Base-by-base conservation (phyloP, 1,284 basidiomycete genomes). In the Rhodotorula mucilaginosa region DNA sequence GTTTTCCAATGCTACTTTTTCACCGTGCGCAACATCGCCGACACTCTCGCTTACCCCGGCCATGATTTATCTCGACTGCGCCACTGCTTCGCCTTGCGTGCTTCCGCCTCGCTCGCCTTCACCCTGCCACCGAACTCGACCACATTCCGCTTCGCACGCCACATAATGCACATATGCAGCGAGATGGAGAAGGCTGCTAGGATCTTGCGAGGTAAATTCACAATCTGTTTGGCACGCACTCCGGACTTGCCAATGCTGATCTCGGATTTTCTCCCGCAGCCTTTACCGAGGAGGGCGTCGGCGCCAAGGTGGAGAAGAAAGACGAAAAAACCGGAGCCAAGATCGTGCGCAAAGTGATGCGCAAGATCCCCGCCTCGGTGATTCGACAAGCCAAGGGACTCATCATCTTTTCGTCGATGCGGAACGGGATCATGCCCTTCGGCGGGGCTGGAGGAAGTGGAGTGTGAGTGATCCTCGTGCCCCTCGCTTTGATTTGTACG, bases 131-230 rank as follows among this genome's bases (percentile, higher is more conserved):
- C 39, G 13, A 44, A 44, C 39, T 44, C n/a, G n/a, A n/a, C n/a
- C n/a, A n/a, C n/a, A n/a, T n/a, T n/a, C n/a, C n/a, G n/a, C n/a
- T n/a, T n/a, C n/a, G n/a, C n/a, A n/a, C n/a, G n/a, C n/a, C n/a
- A n/a, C n/a, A n/a, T n/a, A n/a, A n/a, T n/a, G n/a, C 39, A 12
- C 39, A 44, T 44, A 44, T 2, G 1, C 39, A 44, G 39, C 39
- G 84, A 86, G 75, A 82, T 86, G 71, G 82, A 83, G 31, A 86
- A 86, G 78, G 82, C 81, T 54, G 83, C 83, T 34, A 78, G 84
- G 61, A 86, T 86, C 57, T 76, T 86, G 46, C 73, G 81, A 5
- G 44, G 63, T 64, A 29, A 4, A 2, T 44, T 12, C 2, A 44
- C 12, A 10, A 13, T 44, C 2, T 44, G 63, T 16, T 26, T 15